Base-by-base conservation (phyloP, 2,329 filamentous ascomycete species). In the Lasiodiplodia citricola region DNA sequence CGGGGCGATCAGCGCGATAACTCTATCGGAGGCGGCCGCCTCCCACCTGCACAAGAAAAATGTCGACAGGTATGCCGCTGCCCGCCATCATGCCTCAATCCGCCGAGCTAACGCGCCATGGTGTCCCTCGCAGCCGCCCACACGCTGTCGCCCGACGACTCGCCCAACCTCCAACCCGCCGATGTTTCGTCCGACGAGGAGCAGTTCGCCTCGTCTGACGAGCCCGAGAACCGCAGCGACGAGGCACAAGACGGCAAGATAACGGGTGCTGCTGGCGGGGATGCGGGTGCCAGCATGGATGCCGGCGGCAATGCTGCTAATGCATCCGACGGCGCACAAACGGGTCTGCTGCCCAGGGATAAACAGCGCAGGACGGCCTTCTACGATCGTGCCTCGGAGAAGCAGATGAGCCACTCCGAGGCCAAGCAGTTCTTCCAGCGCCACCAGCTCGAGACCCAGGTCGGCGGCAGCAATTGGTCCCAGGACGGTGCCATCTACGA, bases 361-460 rank as follows among this genome's bases (percentile, higher is more conserved):
- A 84, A 83, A 75, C 85, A 88, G 76, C 82, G 85, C 68, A 91
- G 90, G 77, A 97, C 94, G 10, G 92, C 94, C 23, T 96, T 94
- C 77, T 97, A 97, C 82, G 94, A 97, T 80, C 93, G 95, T 75
- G 91, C 95, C 65, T 92, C 93, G 66, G 96, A 99, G 81, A 96
- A 96, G 75, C 92, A 95, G 76, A 92, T 97, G 89, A 96, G 91
- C 76, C 94, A 97, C 79, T 91, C 92, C 31, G 96, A 99, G 78
- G 93, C 95, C 70, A 98, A 97, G 80, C 87, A 97, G 71, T 97
- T 98, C 83, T 99, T 97, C 80, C 95, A 97, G 82, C 87, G 92
- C 72, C 94, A 93, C 80, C 92, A 94, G 79, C 84, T 90, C 69
- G 91, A 91, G 71, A 84, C 81, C 51, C 76, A 83, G 71, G 81